Base-by-base conservation (phyloP, 805 yeast species). In the Sungouiella thailandica region DNA sequence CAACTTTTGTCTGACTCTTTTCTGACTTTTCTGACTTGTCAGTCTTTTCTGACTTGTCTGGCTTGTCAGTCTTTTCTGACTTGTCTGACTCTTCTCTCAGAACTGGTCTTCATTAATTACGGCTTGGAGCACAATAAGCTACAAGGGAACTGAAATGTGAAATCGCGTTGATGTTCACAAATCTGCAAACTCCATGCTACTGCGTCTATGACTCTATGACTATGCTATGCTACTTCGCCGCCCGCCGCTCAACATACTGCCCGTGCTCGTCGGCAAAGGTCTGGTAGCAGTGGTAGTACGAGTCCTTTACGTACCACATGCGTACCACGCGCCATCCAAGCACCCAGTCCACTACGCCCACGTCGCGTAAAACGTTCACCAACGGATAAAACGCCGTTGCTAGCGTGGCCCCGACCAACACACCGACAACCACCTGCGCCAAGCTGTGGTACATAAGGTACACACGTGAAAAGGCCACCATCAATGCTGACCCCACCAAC, bases 351-450 rank as follows among this genome's bases (percentile, higher is more conserved):
- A 83, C 63, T 1, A 87, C 35, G 0, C 95, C 95, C 12, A 74
- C 45, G 35, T 78, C 84, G 41, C 96, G 69, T 4, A 75, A 58
- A 5, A 80, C 37, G 0, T 76, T 62, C 4, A 74, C 71, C 1
- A 69, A 52, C 4, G 70, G 39, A 48, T 75, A 83, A 62, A 81
- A 87, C 0, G 55, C 40, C 5, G 74, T 44, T 0, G 93, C 95
- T 7, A 78, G 49, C 0, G 72, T 47, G 0, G 63, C 46, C 0
- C 98, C 97, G 5, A 83, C 55, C 6, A 69, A 40, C 3, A 72
- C 58, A 0, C 98, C 98, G 5, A 82, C 83, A 8, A 70, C 28
- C 1, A 89, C 93, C 57, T 93, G 98, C 15, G 63, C 63, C 12
- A 61, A 34, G 14, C 84, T 72, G 58, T 90, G 98, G 53, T 93